Conservation (phyloP, 1,284 basidiomycete genomes). For the Ganoderma lingzhi region DNA sequence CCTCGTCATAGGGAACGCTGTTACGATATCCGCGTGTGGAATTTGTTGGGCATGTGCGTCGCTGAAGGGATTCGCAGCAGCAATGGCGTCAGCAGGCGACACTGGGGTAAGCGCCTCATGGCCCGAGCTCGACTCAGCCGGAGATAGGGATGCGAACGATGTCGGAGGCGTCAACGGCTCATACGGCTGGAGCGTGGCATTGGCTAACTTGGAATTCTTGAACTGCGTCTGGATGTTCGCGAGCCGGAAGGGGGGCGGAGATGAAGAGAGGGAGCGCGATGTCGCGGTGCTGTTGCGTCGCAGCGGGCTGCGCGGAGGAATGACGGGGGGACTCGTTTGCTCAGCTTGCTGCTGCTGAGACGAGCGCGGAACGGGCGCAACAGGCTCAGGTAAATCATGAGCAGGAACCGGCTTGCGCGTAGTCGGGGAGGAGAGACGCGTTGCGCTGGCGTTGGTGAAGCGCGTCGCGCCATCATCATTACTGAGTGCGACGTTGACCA, state of each 20-base stretch:
- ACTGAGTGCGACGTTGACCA: constrained; percentile 27
- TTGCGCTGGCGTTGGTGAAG: constrained; percentile 18
- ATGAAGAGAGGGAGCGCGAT: constrained; percentile 22
- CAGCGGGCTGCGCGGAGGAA: constrained; percentile 48
- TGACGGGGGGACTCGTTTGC: constrained; percentile 24
- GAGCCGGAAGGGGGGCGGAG: constrained; percentile 18
- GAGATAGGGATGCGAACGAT: constrained; percentile 46
- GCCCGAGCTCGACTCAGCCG: constrained; percentile 25
- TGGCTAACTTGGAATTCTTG: constrained; percentile 6
- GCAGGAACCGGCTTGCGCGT: constrained; percentile 29
- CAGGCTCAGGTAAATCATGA: constrained; percentile 22
- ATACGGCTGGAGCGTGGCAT: constrained; percentile 29
- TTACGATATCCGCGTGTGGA: neutral
- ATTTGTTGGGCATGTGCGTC: constrained; percentile 8
- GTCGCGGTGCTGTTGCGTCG: constrained; percentile 41
- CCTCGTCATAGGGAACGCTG: constrained; percentile 11
- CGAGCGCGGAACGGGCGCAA: constrained; percentile 44
- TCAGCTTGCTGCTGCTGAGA: constrained; percentile 25
- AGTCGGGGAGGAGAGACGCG: constrained; percentile 26
- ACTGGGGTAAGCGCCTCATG: constrained; percentile 19
- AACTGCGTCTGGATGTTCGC: constrained; percentile 23
- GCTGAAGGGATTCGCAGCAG: constrained; percentile 18
- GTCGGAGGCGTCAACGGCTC: constrained; percentile 52
- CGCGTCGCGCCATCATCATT: constrained; percentile 18
- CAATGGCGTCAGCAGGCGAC: neutral